Conservation (phyloP, 768 basidiomycete genomes). For the Tricholoma hemisulphureum region DNA sequence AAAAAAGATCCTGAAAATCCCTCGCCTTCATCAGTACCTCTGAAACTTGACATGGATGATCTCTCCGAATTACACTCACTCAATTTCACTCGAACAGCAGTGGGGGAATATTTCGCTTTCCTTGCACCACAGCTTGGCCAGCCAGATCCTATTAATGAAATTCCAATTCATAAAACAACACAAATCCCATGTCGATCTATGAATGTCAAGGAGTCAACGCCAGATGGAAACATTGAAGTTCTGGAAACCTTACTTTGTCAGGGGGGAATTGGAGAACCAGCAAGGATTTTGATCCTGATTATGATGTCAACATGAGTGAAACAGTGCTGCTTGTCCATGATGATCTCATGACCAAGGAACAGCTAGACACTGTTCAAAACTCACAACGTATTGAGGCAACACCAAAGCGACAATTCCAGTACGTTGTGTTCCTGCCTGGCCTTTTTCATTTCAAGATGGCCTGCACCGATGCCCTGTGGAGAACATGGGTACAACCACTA, state of each 20-base stretch:
- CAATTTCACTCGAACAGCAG: slow-evolving; percentile 6
- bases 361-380: slow-evolving; percentile 7
- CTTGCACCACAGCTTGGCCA: slow-evolving; percentile 10
- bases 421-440: slow-evolving; percentile 3
- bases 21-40: not conserved
- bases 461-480: slow-evolving; percentile 9
- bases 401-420: slow-evolving; percentile 7
- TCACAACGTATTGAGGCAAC: slow-evolving; percentile 15
- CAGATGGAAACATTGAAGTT: slow-evolving; percentile 14
- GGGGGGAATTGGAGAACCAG: slow-evolving; percentile 9
- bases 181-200: slow-evolving; percentile 10
- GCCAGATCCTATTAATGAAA: slow-evolving; percentile 14
- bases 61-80: slow-evolving; percentile 7
- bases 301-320: slow-evolving; percentile 7
- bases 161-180: slow-evolving; percentile 12
- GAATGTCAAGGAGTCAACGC: slow-evolving; percentile 20
- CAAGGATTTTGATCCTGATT: not conserved
- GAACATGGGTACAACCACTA: slow-evolving; percentile 3
- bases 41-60: not conserved
- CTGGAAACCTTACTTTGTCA: slow-evolving; percentile 6
- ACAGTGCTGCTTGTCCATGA: slow-evolving; percentile 18
- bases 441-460: slow-evolving; percentile 17
- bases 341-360: slow-evolving; percentile 20
- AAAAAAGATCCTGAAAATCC: slow-evolving; percentile 21
- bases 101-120: slow-evolving; percentile 9